Conservation (phyloP, 805 yeast species). For the Maudiozyma pseudohumilis region DNA sequence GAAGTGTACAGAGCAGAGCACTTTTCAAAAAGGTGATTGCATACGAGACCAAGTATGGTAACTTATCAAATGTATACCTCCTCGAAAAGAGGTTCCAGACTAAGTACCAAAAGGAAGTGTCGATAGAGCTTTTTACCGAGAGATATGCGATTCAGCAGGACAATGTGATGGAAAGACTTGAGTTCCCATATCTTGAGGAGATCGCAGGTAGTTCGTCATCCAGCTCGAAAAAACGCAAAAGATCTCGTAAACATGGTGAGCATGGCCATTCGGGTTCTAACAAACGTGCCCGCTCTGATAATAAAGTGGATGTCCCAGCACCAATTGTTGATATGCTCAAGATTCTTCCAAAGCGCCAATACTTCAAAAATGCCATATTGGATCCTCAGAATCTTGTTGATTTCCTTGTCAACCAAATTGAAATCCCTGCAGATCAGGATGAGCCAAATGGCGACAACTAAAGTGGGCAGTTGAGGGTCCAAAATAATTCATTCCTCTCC, state of each 20-base stretch:
- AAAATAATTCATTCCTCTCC: too few relatives aligned
- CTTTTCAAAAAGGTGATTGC: constrained; percentile 51
- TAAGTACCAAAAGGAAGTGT: constrained; percentile 51
- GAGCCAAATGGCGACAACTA: too few relatives aligned
- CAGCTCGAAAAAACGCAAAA: background rate
- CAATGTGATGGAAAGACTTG: constrained; percentile 26
- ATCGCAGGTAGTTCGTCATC: background rate
- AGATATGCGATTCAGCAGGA: constrained; percentile 29
- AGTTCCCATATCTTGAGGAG: constrained; percentile 26
- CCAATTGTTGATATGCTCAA: constrained; percentile 22
- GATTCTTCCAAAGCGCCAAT: constrained; percentile 27
- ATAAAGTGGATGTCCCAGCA: constrained; percentile 12
- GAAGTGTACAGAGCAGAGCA: constrained; percentile 31
- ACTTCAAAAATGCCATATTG: constrained; percentile 24
- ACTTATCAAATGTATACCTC: constrained; percentile 52
- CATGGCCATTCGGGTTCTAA: background rate
- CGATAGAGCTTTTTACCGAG: constrained; percentile 30
- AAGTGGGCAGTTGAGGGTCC: too few relatives aligned
- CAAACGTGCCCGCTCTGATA: constrained; percentile 7
- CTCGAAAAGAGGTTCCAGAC: constrained; percentile 59
- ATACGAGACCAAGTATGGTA: constrained; percentile 64
- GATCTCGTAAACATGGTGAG: constrained; percentile 1
- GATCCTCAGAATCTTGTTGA: constrained; percentile 24
- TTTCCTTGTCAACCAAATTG: constrained; percentile 25
- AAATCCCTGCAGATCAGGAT: too few relatives aligned